Percentiles rank a stretch among this genome's conserved stretches.
phyloP scores from a whole-genome alignment of 352 stramenopile genomes.

The Phytophthora pistaciae region DNA sequence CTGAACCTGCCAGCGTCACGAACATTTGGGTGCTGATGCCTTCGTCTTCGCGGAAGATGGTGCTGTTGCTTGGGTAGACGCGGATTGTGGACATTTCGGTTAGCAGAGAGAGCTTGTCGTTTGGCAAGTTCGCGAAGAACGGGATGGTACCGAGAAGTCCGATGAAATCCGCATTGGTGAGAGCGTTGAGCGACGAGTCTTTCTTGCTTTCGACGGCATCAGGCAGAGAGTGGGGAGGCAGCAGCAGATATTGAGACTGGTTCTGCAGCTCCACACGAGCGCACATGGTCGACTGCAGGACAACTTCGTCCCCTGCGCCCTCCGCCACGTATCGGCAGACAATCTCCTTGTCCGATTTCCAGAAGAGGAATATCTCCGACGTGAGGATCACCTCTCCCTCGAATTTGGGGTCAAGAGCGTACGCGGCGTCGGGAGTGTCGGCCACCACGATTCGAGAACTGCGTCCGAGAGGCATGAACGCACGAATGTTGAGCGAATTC shows the following conservation, averaged over 20 bases:
- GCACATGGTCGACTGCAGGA: conserved; percentile 68
- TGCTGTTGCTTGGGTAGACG: conserved; percentile 70
- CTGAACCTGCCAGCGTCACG: conserved; percentile 66
- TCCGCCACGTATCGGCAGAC: conserved; percentile 75
- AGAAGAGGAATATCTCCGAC: conserved; percentile 71
- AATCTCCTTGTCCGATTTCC: conserved; percentile 63
- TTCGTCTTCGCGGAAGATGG: conserved; percentile 83
- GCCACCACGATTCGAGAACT: conserved; percentile 2
- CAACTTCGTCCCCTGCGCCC: conserved; percentile 64
- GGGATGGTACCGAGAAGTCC: conserved; percentile 69
- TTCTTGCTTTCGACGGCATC: conserved; percentile 5
- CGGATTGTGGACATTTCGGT: conserved; percentile 84
- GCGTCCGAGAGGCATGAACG: conserved; percentile 31
- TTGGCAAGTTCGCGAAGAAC: conserved; percentile 74
- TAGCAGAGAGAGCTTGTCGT: conserved; percentile 64
- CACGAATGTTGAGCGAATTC: conserved; percentile 52
- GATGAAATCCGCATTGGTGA: conserved; percentile 78
- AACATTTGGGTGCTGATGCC: conserved; percentile 85
- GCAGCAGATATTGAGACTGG: conserved; percentile 51
- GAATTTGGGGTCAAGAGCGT: conserved; percentile 33
- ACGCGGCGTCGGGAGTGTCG: conserved; percentile 11
- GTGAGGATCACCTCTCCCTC: conserved; percentile 42
- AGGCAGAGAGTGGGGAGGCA: conserved; percentile 20
- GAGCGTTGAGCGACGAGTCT: conserved; percentile 57
- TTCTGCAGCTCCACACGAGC: conserved; percentile 54